Conservation (phyloP, 345 rosid genomes). For the Carallia brachiata region DNA sequence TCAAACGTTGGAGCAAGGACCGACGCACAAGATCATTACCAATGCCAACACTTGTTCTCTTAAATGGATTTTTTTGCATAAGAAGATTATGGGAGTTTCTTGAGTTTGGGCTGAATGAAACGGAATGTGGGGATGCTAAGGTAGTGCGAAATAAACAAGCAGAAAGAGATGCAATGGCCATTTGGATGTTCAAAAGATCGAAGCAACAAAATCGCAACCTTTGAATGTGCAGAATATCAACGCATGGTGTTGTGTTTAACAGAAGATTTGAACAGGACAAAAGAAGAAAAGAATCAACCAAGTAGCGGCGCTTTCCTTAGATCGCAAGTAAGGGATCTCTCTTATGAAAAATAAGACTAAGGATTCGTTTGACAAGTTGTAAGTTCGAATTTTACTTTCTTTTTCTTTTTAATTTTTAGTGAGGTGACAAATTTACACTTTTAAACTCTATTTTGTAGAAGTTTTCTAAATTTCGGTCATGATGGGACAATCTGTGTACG, state of each 20-base stretch:
- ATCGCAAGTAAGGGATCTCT: background rate
- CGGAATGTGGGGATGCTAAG: conserved; percentile 2
- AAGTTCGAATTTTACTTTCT: too few species aligned
- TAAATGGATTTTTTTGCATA: background rate
- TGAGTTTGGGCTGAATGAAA: background rate
- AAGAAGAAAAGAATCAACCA: conserved; percentile 13
- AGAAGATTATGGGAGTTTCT: conserved; percentile 1
- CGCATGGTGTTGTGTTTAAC: background rate
- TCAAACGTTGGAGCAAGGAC: conserved; percentile 6
- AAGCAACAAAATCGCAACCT: background rate
- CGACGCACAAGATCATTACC: background rate
- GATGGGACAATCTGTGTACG: too few species aligned
- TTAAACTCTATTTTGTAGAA: too few species aligned
- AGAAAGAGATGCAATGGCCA: conserved; percentile 11
- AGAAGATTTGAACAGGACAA: background rate
- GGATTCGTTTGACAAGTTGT: too few species aligned
- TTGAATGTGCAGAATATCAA: background rate
- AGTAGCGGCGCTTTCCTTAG: background rate
- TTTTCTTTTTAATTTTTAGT: too few species aligned
- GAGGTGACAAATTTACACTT: too few species aligned
- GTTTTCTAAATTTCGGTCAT: too few species aligned
- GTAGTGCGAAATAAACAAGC: background rate
- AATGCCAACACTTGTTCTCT: background rate
- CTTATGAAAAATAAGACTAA: too few species aligned
- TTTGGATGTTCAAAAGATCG: background rate